phyloP scores from a whole-genome alignment of 2,329 filamentous ascomycete genomes.

The Exophiala xenobiotica region DNA sequence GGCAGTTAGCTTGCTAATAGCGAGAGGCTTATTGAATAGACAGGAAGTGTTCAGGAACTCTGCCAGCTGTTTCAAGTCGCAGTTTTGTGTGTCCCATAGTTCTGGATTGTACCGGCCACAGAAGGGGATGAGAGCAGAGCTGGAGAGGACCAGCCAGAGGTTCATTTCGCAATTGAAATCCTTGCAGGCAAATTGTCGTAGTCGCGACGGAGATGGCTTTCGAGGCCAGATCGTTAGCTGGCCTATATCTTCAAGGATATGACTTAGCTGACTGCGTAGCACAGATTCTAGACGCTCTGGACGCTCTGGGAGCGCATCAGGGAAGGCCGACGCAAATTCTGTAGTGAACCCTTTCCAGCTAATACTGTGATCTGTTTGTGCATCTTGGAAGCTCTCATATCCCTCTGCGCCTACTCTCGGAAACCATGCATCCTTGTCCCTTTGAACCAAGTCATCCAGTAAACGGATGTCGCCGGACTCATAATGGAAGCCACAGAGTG shows the following conservation, averaged over 20 bases:
- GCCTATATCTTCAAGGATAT: not conserved
- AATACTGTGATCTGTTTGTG: not conserved
- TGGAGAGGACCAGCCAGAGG: not conserved
- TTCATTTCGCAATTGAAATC: not conserved
- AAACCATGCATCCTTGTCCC: not conserved
- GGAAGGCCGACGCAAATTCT: slow-evolving; percentile 1
- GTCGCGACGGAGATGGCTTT: not conserved
- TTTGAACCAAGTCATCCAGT: not conserved
- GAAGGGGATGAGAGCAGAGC: slow-evolving; percentile 1
- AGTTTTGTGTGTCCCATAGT: not conserved
- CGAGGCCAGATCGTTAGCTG: not conserved
- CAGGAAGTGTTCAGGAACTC: not conserved
- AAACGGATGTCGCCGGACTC: not conserved
- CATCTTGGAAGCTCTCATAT: not conserved
- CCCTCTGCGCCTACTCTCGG: not conserved
- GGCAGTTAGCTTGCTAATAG: not conserved
- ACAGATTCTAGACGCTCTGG: not conserved
- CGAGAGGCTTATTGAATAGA: not conserved
- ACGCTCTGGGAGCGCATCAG: not conserved
- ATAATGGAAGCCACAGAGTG: not conserved
- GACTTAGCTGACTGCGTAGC: slow-evolving; percentile 1
- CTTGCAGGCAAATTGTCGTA: not conserved
- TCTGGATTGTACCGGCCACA: not conserved
- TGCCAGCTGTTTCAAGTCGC: not conserved
- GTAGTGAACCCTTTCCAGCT: not conserved